Evolutionary conservation across 345 rosid species (phyloP).

Genomic region (Citrus reticulata): DNA sequence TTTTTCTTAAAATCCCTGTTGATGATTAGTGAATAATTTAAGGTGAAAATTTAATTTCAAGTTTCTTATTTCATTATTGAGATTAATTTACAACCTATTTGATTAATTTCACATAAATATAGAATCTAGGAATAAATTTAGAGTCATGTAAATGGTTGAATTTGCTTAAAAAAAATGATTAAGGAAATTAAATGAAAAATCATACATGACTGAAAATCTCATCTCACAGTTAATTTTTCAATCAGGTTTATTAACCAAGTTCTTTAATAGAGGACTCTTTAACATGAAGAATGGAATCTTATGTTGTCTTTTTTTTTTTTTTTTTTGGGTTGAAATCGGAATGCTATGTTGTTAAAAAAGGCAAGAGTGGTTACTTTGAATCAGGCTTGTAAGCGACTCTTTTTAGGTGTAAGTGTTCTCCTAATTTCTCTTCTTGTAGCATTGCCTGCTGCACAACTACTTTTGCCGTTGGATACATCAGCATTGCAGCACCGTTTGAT

Average conservation of each 20-base stretch:
- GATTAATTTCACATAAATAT: too few species aligned
- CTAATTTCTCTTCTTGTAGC: background rate
- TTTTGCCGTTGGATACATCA: background rate
- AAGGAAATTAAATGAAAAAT: background rate
- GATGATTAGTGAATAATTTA: background rate
- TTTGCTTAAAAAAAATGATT: background rate
- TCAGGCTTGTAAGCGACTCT: background rate
- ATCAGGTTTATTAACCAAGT: background rate
- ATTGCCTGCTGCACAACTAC: background rate
- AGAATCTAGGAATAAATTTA: background rate
- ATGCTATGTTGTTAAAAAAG: background rate
- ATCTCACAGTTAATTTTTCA: background rate
- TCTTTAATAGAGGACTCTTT: background rate
- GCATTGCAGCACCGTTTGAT: too few species aligned
- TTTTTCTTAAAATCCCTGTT: background rate
- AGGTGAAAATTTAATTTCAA: too few species aligned
- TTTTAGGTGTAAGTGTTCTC: too few species aligned
- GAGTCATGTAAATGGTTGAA: background rate
- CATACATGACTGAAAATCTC: background rate
- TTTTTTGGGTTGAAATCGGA: background rate
- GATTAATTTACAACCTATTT: too few species aligned
- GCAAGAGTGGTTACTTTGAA: background rate
- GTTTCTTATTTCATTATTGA: too few species aligned
- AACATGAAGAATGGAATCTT: background rate
- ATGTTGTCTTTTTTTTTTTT: too few species aligned